Conservation (phyloP, 2,329 filamentous ascomycete genomes). For the Periconia macrospinosa region DNA sequence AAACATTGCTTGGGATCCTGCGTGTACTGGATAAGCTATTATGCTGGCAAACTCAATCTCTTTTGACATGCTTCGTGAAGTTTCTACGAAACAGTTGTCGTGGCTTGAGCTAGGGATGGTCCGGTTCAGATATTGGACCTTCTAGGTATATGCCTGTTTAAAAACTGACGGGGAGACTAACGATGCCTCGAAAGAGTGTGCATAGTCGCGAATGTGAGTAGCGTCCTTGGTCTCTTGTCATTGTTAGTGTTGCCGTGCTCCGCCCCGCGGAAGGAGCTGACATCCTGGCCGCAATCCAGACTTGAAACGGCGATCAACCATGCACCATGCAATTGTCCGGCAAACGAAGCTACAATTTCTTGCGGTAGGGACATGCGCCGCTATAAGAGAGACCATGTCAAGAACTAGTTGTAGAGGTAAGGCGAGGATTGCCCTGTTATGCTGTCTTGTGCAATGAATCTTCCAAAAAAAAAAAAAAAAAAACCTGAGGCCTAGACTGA, state of each 20-base stretch:
- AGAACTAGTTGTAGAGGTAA: not conserved
- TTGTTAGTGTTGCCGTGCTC: not conserved
- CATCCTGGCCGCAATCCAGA: constrained; percentile 13
- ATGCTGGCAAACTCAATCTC: no score
- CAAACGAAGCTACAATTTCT: constrained; percentile 14
- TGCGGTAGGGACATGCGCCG: constrained; percentile 14
- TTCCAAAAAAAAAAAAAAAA: no score
- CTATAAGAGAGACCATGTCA: constrained; percentile 6
- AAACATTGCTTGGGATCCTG: no score
- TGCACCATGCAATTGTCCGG: constrained; percentile 14
- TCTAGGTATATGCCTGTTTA: not conserved
- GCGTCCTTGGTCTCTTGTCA: not conserved
- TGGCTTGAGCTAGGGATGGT: no score
- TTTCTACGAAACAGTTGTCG: no score
- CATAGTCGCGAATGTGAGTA: not conserved
- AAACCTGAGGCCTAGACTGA: not conserved
- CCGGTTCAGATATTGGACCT: no score
- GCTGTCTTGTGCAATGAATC: not conserved
- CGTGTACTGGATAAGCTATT: no score
- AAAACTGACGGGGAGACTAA: not conserved
- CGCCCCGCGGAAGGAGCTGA: not conserved
- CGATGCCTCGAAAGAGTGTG: not conserved
- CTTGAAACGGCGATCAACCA: constrained; percentile 18
- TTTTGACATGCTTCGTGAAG: no score
- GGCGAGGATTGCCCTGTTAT: not conserved